Base-by-base conservation (phyloP, 192 early-diverging fungal genomes). In the Linnemannia elongata region DNA sequence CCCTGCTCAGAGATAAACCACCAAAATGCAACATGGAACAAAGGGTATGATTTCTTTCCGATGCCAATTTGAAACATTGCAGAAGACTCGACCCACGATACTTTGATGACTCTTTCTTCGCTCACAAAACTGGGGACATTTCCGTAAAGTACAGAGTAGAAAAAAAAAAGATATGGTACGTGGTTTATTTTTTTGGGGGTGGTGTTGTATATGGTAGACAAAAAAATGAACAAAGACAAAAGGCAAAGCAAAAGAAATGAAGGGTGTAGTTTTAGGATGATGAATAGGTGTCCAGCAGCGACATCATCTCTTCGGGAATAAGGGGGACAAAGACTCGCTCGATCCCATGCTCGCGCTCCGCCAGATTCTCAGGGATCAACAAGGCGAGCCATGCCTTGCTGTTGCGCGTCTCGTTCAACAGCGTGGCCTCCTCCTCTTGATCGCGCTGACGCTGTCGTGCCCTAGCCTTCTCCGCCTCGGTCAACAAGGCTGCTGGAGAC, bases 291-390 rank as follows among this genome's bases (percentile, higher is more conserved):
- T 87, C 85, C 85, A 87, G 85, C 85, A 87, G 60, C 85, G 85
- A 87, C 85, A 87, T 87, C 85, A 87, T 87, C 85, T 87, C 85
- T 38, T 87, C 85, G 55, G 85, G 85, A 38, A 87, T 78, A 79
- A 87, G 38, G 30, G 85, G 85, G 22, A 87, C 80, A 87, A 87
- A 87, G 5, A 87, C 85, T 41, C 85, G 54, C 60, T 87, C 85
- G 4, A 81, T 71, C 13, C 85, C 85, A 69, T 81, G 30, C 39
- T 87, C 85, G 6, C 85, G 79, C 68, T 81, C 85, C 38, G 85
- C 79, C 79, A 87, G 57, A 33, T 87, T 81, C 72, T 77, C 76
- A 6, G 85, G 85, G 36, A 87, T 81, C 60, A 41, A 30, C 35
- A 87, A 78, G 30, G 79, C 79, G 41, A 87, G 49, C 79, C 79